Evolutionary conservation across 2,329 filamentous ascomycete species (phyloP).

Genomic region (Colletotrichum simmondsii): DNA sequence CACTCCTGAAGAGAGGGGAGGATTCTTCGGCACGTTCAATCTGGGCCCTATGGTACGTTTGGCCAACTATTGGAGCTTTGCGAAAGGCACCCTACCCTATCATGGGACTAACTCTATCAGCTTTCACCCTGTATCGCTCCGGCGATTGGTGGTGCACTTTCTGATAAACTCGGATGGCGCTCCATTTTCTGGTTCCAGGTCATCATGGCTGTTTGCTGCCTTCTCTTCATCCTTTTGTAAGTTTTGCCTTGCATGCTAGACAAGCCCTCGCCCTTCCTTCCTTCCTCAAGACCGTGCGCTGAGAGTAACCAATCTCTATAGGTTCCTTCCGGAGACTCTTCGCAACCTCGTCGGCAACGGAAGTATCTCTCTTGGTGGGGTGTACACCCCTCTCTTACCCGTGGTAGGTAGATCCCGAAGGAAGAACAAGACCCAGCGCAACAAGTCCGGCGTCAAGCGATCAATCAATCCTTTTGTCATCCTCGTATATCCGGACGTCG

Average conservation of each 20-base stretch:
- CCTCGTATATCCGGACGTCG: conserved; percentile 43
- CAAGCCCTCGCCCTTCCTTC: not conserved
- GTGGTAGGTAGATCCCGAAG: conserved; percentile 34
- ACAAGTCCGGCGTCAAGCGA: not conserved
- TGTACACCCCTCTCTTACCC: conserved; percentile 36
- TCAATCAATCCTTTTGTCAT: conserved; percentile 44
- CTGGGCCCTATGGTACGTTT: conserved; percentile 42
- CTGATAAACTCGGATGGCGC: conserved; percentile 59
- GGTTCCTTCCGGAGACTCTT: conserved; percentile 45
- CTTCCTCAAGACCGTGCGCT: too few relatives aligned
- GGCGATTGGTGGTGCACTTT: conserved; percentile 59
- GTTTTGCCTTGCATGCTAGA: not conserved
- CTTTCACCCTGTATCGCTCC: conserved; percentile 60
- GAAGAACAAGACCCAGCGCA: conserved; percentile 2
- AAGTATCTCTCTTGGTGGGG: conserved; percentile 28
- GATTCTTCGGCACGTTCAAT: conserved; percentile 47
- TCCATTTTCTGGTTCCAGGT: conserved; percentile 65
- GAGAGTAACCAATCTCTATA: not conserved
- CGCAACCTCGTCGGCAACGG: conserved; percentile 43
- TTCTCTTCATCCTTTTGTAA: conserved; percentile 44
- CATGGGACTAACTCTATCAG: not conserved
- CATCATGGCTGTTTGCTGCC: conserved; percentile 53
- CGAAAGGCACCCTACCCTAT: not conserved
- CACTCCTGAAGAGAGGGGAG: conserved; percentile 43
- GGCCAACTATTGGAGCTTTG: too few relatives aligned